These are phyloP conservation scores for Colletotrichum tropicale DNA, from an alignment of 2,329 filamentous ascomycete species.

Conservation along the genomic window DNA sequence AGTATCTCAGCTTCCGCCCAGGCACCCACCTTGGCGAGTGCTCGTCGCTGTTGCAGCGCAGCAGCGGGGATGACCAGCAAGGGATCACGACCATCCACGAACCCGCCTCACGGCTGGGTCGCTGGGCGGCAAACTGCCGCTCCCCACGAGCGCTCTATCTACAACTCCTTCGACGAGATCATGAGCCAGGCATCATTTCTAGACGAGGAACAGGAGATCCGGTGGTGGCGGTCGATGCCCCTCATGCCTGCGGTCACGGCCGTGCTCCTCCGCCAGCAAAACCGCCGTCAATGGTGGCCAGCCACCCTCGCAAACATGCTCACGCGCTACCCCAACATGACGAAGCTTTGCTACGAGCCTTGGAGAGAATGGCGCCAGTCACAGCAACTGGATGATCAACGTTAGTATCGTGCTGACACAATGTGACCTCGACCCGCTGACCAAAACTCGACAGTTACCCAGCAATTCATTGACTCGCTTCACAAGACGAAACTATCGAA, in stretches of 20 bases:
- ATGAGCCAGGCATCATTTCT: slow-evolving; percentile 31
- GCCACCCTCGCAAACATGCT: slow-evolving; percentile 34
- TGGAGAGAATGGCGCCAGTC: slow-evolving; percentile 35
- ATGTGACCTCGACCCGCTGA: slow-evolving; percentile 22
- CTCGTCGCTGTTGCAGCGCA: not conserved
- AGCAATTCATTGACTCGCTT: slow-evolving; percentile 31
- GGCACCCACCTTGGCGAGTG: slow-evolving; percentile 20
- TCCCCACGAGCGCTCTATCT: slow-evolving; percentile 22
- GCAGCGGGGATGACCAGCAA: not conserved
- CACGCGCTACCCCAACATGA: slow-evolving; percentile 35
- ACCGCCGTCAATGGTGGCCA: slow-evolving; percentile 37
- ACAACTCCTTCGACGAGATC: slow-evolving; percentile 30
- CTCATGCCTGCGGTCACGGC: slow-evolving; percentile 33
- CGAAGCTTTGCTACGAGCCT: slow-evolving; percentile 42
- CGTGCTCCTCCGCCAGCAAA: slow-evolving; percentile 41
- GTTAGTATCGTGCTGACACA: slow-evolving; percentile 26
- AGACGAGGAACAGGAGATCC: slow-evolving; percentile 27
- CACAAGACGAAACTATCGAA: slow-evolving; percentile 27
- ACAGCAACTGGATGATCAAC: slow-evolving; percentile 27
- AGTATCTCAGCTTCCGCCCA: slow-evolving; percentile 30
- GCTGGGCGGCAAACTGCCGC: slow-evolving; percentile 23
- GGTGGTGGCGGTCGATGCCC: slow-evolving; percentile 38
- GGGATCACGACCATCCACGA: slow-evolving; percentile 5
- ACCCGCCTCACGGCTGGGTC: slow-evolving; percentile 33
- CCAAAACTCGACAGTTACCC: slow-evolving; percentile 22